Base-by-base conservation (phyloP, 108 stramenopile genomes). In the Asterionellopsis glacialis region DNA sequence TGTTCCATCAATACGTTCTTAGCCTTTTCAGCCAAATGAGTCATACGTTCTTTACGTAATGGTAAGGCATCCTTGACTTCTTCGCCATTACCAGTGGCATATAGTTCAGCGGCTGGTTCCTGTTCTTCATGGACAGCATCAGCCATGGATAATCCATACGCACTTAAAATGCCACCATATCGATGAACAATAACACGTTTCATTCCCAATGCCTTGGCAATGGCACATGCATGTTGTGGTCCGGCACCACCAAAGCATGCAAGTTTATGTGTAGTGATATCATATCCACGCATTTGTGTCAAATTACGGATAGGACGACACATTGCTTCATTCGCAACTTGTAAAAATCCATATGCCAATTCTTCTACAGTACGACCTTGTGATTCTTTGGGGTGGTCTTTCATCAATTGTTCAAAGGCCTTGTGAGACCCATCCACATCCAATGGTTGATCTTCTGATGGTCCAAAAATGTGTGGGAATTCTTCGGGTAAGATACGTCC, bases 261-360 rank as follows among this genome's bases (percentile, higher is more conserved):
- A 51, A 99, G 71, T 1, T 59, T 66, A 69, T 96, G 96, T 9
- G 69, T 90, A 40, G 92, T 85, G 22, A 89, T 76, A 70, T 95
- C 92, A 67, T 78, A 87, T 13, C 94, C 97, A 61, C 82, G 88
- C 97, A 98, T 98, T 72, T 98, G 97, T 28, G 97, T 99, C 44
- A 99, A 75, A 65, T 97, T 97, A 28, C 98, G 89, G 73, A 99
- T 98, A 1, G 98, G 98, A 16, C 98, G 86, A 67, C 97, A 98
- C 98, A 99, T 99, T 51, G 98, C 96, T 65, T 99, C 98, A 73
- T 97, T 99, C 65, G 98, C 98, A 11, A 99, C 96, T 68, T 93
- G 83, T 44, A 99, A 64, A 66, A 99, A 99, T 9, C 98, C 98
- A 67, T 76, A 93, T 4, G 98, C 98, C 15, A 99, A 72, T 59